Conservation (phyloP, 1,284 basidiomycete genomes). For the Ganoderma boninense region DNA sequence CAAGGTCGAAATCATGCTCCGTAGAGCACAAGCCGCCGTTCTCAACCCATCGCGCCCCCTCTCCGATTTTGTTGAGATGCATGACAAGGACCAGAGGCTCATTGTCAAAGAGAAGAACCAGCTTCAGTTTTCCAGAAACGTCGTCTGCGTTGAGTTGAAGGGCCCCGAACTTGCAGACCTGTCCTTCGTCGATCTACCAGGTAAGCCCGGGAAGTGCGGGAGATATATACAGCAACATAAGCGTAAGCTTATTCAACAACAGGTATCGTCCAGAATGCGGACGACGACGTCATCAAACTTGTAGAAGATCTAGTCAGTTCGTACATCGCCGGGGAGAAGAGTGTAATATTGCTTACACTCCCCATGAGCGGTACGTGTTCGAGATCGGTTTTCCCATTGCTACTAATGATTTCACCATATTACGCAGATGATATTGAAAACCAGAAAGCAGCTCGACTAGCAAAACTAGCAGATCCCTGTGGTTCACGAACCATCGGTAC, state of each 20-base stretch:
- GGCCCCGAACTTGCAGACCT: not conserved
- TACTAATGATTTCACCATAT: not conserved
- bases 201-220: not conserved
- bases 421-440: not conserved
- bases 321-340: conserved; percentile 49
- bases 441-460: not conserved
- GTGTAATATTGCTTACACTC: conserved; percentile 65
- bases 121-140: not conserved
- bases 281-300: conserved; percentile 42
- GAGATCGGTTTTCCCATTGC: not conserved
- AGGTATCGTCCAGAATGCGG: not conserved
- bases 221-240: not conserved
- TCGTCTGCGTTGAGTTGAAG: not conserved
- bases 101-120: not conserved
- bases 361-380: conserved; percentile 62
- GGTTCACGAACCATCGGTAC: not conserved
- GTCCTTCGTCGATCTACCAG: not conserved
- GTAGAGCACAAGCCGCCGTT: conserved; percentile 55
- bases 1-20: conserved; percentile 49
- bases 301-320: conserved; percentile 55
- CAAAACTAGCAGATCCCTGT: not conserved
- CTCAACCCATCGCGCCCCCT: conserved; percentile 45
- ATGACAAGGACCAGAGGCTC: conserved; percentile 12
- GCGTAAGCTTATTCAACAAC: not conserved
- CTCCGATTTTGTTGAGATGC: conserved; percentile 37